phyloP scores from a whole-genome alignment of 441 rosid genomes.

The Dalechampia spathulata region DNA sequence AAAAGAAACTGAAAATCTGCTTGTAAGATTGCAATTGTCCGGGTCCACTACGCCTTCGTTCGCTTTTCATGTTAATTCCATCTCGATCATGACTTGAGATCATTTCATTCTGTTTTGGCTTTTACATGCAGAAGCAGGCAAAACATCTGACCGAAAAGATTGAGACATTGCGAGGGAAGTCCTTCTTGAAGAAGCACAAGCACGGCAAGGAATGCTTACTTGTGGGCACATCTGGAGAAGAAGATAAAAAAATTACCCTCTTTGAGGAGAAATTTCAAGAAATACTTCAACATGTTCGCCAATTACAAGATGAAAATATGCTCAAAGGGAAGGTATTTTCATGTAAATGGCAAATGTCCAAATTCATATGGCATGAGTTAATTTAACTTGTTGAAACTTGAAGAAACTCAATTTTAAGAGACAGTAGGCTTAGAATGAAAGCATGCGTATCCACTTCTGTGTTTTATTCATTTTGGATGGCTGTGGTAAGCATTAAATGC shows the following conservation, averaged over 20 bases:
- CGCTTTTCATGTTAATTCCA: no score
- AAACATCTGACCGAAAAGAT: constrained; percentile 38
- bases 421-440: neutral
- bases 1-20: constrained; percentile 44
- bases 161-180: constrained; percentile 31
- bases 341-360: neutral
- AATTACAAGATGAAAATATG: constrained; percentile 41
- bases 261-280: constrained; percentile 63
- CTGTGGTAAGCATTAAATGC: neutral
- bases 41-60: neutral
- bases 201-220: constrained; percentile 27
- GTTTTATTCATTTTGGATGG: no score
- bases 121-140: constrained; percentile 45
- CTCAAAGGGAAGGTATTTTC: constrained; percentile 52
- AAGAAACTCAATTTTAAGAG: neutral
- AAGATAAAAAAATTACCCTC: constrained; percentile 21
- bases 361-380: neutral
- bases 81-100: no score
- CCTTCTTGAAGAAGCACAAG: constrained; percentile 22
- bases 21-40: constrained; percentile 31
- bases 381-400: neutral
- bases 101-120: no score
- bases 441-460: no score
- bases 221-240: constrained; percentile 25
- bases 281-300: constrained; percentile 37